Evolutionary conservation across 129 eudicot genomes (phyloP), one percentile per base, ranked within the genome.

Genomic region (Silybum marianum): DNA sequence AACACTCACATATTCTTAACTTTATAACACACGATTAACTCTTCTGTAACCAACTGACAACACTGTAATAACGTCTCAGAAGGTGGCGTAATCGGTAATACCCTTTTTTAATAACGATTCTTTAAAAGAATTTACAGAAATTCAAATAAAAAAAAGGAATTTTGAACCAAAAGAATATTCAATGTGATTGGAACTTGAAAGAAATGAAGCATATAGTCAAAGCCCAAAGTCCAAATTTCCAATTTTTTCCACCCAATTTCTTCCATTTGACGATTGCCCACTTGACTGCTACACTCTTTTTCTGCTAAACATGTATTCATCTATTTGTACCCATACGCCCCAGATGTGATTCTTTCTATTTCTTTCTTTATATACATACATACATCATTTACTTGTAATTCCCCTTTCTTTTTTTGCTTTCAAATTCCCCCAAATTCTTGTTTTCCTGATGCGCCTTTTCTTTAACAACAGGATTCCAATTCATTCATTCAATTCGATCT

Each of bases 401-500:
- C 42, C 76, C 77, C n/a, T n/a, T n/a, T n/a, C n/a, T n/a, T n/a
- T n/a, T n/a, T n/a, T n/a, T n/a, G n/a, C n/a, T n/a, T n/a, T n/a
- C n/a, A n/a, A n/a, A n/a, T n/a, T 71, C 83, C 42, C 79, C 46
- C 77, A 62, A 67, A 51, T 38, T 79, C 69, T 46, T 83, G 73
- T 76, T 74, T 72, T 72, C 79, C 81, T 81, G 85, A 88, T 85
- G 89, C 89, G 78, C 86, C 81, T 30, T 36, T 78, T 83, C 28
- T 46, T 78, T 63, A 72, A 63, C 81, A 44, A 77, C 66, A 39
- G 23, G 24, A 73, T 58, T 16, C 40, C 79, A 40, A 66, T 82
- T 81, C 69, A 48, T 40, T 74, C 60, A 38, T n/a, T n/a, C n/a
- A n/a, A 51, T 83, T 60, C 67, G 84, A 39, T 76, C 80, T 44